Conservation (phyloP, 2,329 filamentous ascomycete genomes). For the Pyrenochaeta sp. region DNA sequence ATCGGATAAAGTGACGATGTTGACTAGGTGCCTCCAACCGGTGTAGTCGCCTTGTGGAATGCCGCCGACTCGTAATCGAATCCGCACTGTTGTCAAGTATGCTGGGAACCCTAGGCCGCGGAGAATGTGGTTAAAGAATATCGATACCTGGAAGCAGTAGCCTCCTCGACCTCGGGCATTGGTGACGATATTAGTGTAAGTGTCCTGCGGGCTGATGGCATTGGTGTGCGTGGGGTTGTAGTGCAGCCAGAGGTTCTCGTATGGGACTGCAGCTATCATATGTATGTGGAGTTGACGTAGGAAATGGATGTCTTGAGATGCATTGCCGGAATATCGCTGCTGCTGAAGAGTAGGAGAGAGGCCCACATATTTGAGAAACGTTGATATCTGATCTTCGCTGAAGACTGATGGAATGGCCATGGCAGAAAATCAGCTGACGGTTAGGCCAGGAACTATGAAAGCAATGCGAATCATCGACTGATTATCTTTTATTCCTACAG, state of each 20-base stretch:
- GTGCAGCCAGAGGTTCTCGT: constrained; percentile 66
- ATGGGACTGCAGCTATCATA: constrained; percentile 62
- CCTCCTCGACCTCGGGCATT: constrained; percentile 59
- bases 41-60: constrained; percentile 53
- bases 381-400: constrained; percentile 37
- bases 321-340: constrained; percentile 14
- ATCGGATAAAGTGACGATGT: constrained; percentile 65
- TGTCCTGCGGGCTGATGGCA: constrained; percentile 56
- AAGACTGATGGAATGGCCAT: constrained; percentile 28
- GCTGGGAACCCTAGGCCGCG: constrained; percentile 61
- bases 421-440: background rate
- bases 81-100: constrained; percentile 63
- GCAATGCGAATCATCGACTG: background rate
- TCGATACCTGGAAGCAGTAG: constrained; percentile 68
- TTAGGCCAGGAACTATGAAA: too few relatives aligned
- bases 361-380: constrained; percentile 44
- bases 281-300: constrained; percentile 54
- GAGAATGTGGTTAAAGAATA: constrained; percentile 64
- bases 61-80: constrained; percentile 46
- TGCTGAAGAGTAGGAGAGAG: constrained; percentile 28
- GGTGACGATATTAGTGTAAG: constrained; percentile 61
- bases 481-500: background rate
- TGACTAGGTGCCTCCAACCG: constrained; percentile 68
- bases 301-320: constrained; percentile 39
- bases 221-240: constrained; percentile 49